Base-by-base conservation (phyloP, 257 asterid genomes). In the Solanum sitiens region DNA sequence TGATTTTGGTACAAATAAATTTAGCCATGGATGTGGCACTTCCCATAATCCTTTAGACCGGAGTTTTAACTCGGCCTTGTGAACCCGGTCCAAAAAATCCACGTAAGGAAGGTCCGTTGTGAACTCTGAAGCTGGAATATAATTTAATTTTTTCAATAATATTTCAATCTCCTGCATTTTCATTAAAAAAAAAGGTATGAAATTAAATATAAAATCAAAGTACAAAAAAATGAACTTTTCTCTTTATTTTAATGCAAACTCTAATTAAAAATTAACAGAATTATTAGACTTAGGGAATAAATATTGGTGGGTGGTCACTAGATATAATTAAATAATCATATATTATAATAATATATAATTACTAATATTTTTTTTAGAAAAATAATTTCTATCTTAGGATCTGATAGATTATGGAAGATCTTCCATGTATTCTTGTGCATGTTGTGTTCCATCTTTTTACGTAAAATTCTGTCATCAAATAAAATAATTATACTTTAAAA, bases 21-120 rank as follows among this genome's bases (percentile, higher is more conserved):
- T 95, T 7, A 95, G 92, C 98, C 98, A 95, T n/a, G 98, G 98
- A 87, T 95, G 98, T 33, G 98, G 98, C 68, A 95, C 98, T 53
- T 94, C 98, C 98, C 98, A 95, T 21, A 95, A 89, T 18, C 94
- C 93, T 92, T 94, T 94, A 88, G 96, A 88, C 86, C 95, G 92
- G 20, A 93, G 94, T 59, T 92, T 94, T 90, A 92, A 44, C 94
- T 95, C 98, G 40, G 97, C 97, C 90, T 93, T 94, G 94, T 94
- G 97, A 90, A 95, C 98, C 91, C 98, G 95, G 94, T 94, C 96
- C 86, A 95, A 83, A 87, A 95, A 95, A 84, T 94, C 96, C 39
- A 93, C 92, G 74, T 94, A 95, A 0, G 95, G 93, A 39, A 95
- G 91, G 88, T 95, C 98, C 1, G 98, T 95, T 5, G 93, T 94